Evolutionary conservation across 2,329 filamentous ascomycete species (phyloP), one percentile per base, ranked within the genome.

Genomic region (Emmonsiellopsis sp.): DNA sequence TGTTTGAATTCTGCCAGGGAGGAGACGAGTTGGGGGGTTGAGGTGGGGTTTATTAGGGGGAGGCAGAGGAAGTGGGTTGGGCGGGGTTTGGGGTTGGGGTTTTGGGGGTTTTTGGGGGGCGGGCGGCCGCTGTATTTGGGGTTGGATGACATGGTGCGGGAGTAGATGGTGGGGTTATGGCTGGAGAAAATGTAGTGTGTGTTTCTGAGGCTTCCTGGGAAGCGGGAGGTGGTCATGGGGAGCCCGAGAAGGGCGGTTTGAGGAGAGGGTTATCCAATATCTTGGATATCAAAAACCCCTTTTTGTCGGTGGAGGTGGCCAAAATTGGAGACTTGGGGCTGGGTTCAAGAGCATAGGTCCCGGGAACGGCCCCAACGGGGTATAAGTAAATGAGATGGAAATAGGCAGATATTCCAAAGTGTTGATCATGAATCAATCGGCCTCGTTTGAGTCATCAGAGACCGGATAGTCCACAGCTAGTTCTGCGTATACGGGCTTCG

Each of bases 21-120:
- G 2, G 70, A 67, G n/a, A 81, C 75, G 1, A 95, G 77, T 64
- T 90, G 84, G 0, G 80, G 75, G 11, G 81, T 76, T 1, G 84
- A 87, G 7, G 69, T 50, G 0, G 73, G 53, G 2, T 80, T 87
- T 48, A 85, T 75, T 6, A 96, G 79, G 1, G 90, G 73, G 6
- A 76, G 61, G 54, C 73, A 75, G 8, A 76, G 66, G 54, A 76
- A 76, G 60, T 76, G 73, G 0, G 73, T 76, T 11, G 70, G 59
- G n/a, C 61, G 65, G 13, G 68, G 65, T 35, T 49, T 59, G 20
- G 51, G 50, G 30, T 42, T 45, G 48, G 40, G 55, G 37, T 57
- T 57, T 49, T 57, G 26, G n/a, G n/a, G n/a, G n/a, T 30, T 46
- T 34, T 46, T 30, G 16, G 34, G 20, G n/a, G 34, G 6, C 15